Evolutionary conservation across 2,329 filamentous ascomycete species (phyloP), one percentile per base, ranked within the genome.

Genomic region (Nemania sp.): DNA sequence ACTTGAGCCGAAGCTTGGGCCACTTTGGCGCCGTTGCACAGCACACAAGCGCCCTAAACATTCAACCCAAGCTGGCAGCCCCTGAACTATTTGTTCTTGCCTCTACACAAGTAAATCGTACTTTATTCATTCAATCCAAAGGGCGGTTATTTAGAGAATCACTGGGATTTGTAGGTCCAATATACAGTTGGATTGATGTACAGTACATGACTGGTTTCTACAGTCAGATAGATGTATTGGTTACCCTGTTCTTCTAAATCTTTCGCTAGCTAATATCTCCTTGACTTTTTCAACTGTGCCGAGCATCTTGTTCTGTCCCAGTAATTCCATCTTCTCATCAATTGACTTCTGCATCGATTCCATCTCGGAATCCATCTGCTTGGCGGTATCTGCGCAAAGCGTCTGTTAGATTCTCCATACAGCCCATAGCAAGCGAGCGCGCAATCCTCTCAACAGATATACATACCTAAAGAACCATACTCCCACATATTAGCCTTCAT

Each of bases 401-500:
- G n/a, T n/a, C n/a, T 12, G 43, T 59, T 53, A 58, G 57, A n/a
- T n/a, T n/a, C n/a, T n/a, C n/a, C n/a, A n/a, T 17, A 7, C 14
- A n/a, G 11, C 2, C 15, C 15, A 3, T 31, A 19, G 12, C 19
- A n/a, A 11, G 28, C 17, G 5, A 33, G 4, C 26, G n/a, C 5
- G 8, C 6, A 39, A 19, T 6, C 11, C 17, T 22, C 2, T 6
- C 44, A 39, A 23, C 50, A 55, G n/a, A n/a, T n/a, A 41, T 41
- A 70, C 74, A 59, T 80, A 88, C 88, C 86, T 54, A 92, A 70
- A 52, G 82, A 81, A 66, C 88, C 85, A 72, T 90, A 92, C 69
- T 96, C 90, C 86, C 89, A 99, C 44, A 97, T 82, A 70, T 99
- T 97, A 48, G 94, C 94, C 80, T 99, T 99, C 91, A 99, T 95